Base-by-base conservation (phyloP, 2,329 filamentous ascomycete species). In the Fusarium tricinctum region DNA sequence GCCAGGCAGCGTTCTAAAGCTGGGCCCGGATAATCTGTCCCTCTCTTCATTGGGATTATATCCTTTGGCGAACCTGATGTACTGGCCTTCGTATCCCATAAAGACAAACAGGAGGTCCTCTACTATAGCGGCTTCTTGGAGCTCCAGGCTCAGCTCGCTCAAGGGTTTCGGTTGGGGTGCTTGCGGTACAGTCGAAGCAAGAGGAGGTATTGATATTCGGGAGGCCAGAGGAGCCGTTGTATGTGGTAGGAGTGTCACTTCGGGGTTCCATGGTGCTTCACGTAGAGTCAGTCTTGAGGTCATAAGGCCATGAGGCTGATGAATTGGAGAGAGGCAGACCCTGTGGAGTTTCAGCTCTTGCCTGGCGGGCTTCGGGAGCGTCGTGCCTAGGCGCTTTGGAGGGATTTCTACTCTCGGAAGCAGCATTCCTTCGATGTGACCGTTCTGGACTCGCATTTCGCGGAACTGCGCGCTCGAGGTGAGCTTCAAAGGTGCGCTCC, bases 1-100 rank as follows among this genome's bases (percentile, higher is more conserved):
- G 2, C 95, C 95, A 1, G 92, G 86, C 8, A 92, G 82, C 64
- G 97, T 89, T 67, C 89, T 89, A 80, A 94, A 98, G 12, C 85
- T 82, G 2, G 96, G 96, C 0, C 96, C 96, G 8, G 91, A 86
- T 49, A 99, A 83, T 15, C 94, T 89, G 74, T 97, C 93, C 74
- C 95, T 93, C 81, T 99, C 96, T 51, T 93, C 89, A 5, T 86
- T 82, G 0, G 94, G 93, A 71, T 97, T 90, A 77, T 97, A 98
- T 10, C 88, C 87, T 70, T 93, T 91, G 60, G 87, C 87, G 76
- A 93, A 98, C 56, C 93, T 92, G 65, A 99, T 92, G 77, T 98
- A 98, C 78, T 97, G 94, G n/a, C 96, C 96, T 80, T 99, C 96
- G 68, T 94, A 97, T 23, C 96, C 96, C 94, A 99, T 97, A 73